Base-by-base conservation (phyloP, 306 rosid species). In the Carpinus viminea region DNA sequence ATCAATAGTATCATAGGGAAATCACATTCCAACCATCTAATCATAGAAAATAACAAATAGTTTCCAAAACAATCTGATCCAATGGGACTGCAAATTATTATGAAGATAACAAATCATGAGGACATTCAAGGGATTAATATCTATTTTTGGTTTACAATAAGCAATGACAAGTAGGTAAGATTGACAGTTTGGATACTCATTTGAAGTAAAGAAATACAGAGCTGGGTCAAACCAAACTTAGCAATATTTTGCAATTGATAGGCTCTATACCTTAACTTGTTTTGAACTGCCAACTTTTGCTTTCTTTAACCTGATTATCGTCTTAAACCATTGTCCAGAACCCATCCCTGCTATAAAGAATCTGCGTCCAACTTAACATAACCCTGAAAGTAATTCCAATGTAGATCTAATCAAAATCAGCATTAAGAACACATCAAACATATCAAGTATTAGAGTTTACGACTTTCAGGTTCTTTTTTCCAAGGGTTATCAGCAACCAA, bases 281-380 rank as follows among this genome's bases (percentile, higher is more conserved):
- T 93, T 96, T 53, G 96, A 86, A 69, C 86, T 86, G 76, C 92
- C 70, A 20, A 47, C 24, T 80, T 87, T 93, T 18, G 89, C 80
- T 82, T 87, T 96, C 87, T 89, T 90, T 71, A 79, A 84, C 57
- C 86, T 85, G 73, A 88, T 84, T 59, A 93, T 87, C 12, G 89
- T 79, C 91, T 86, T 96, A 82, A 96, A 90, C 99, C 98, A 96
- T 78, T 81, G 66, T 79, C 99, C 99, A 73, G 99, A 91, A 75
- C 96, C 98, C 99, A 96, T 96, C 68, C 69, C 80, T 56, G 74
- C 74, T 36, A 54, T 72, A 47, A 68, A 68, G 73, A 69, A 76
- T 55, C 85, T 83, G 60, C 74, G 21, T 74, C 73, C 80, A 86
- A 57, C 74, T 83, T 43, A 85, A 79, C 81, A 80, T 76, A 87